Evolutionary conservation across 164 flowering plant species (phyloP), one percentile per base, ranked within the genome.

Genomic region (Platanus orientalis): DNA sequence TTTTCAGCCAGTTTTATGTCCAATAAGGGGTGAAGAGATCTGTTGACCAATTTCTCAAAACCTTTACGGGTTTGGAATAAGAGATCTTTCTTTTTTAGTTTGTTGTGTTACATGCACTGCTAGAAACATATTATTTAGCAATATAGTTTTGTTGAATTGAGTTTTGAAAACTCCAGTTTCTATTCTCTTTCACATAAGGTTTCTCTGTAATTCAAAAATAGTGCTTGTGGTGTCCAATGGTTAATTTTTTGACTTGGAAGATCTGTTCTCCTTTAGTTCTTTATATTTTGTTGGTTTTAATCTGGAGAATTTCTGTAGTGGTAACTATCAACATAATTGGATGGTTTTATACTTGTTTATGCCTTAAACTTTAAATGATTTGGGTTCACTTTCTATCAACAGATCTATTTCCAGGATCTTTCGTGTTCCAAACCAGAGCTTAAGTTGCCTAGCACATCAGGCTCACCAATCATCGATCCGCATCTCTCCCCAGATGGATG

Each of bases 401-500:
- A 93, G 98, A 77, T 94, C 0, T 94, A 90, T 82, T 68, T 89
- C 54, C 88, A 89, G 74, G 89, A 84, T 24, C 67, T 81, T 59
- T 56, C 71, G 58, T 55, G 71, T 66, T 75, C 76, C 19, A 69
- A 81, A 57, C 80, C 96, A 39, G 87, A 82, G 61, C 88, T 90
- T 66, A 84, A 76, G 78, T 80, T 93, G 62, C 70, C 80, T 45
- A 79, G 95, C 73, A 66, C 75, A 25, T 53, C 98, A 28, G 53
- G 56, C 54, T 87, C 91, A 4, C 97, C 97, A 61, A 76, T 90
- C 51, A 84, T 90, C 44, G 98, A 94, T 78, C 95, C 96, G 49
- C 92, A 85, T 72, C 75, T 90, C 28, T 94, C 98, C 40, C 95
- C 96, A 27, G 92, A 87, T 83, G 92, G 98, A 51, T 75, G 76